Conservation (phyloP, 1,139 yeast genomes). For the Debaryomyces singareniensis region DNA sequence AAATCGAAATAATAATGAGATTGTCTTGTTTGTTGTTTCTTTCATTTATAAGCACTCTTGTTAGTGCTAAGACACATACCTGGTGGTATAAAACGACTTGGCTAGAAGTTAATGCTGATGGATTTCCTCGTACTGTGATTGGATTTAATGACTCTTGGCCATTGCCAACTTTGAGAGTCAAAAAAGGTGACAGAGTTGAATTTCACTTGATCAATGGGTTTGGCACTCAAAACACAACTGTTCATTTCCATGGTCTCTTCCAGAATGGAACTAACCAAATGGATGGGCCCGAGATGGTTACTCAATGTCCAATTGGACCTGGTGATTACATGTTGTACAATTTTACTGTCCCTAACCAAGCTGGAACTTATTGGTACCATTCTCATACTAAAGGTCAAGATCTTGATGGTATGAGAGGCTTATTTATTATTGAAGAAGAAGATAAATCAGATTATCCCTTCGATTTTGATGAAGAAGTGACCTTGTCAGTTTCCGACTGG, state of each 20-base stretch:
- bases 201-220: constrained; percentile 56
- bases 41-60: constrained; percentile 9
- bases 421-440: constrained; percentile 65
- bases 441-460: constrained; percentile 52
- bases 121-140: constrained; percentile 46
- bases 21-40: constrained; percentile 7
- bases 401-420: constrained; percentile 74
- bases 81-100: constrained; percentile 50
- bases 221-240: constrained; percentile 47
- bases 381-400: constrained; percentile 75
- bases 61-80: constrained; percentile 41
- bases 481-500: constrained; percentile 53
- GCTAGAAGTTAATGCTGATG: constrained; percentile 63
- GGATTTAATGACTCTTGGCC: constrained; percentile 75
- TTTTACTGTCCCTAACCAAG: constrained; percentile 59
- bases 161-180: constrained; percentile 59
- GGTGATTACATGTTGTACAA: constrained; percentile 59
- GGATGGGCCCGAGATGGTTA: constrained; percentile 77
- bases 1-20: constrained; percentile 7
- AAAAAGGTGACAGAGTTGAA: constrained; percentile 55
- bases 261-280: constrained; percentile 54
- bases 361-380: constrained; percentile 78
- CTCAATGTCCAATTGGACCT: constrained; percentile 73
- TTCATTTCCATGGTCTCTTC: constrained; percentile 75
- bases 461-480: constrained; percentile 56